phyloP scores from a whole-genome alignment of 2,329 filamentous ascomycete species.

The Fusarium pseudocircinatum region DNA sequence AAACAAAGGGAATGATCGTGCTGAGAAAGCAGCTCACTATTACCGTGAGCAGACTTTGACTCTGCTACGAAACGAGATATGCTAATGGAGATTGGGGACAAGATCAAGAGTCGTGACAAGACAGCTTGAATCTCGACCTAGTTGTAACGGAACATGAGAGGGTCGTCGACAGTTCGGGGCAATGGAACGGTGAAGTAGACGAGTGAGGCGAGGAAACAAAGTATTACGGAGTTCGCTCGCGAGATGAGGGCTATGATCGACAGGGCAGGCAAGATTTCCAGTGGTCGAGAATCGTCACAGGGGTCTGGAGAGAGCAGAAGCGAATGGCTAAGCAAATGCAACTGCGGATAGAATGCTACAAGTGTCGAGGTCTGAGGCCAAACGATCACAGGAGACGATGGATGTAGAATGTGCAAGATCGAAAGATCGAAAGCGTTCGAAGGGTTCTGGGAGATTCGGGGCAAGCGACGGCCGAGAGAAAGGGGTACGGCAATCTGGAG shows the following conservation, averaged over 20 bases:
- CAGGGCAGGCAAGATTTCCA: slow-evolving; percentile 37
- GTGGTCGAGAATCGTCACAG: slow-evolving; percentile 40
- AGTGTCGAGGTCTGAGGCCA: slow-evolving; percentile 44
- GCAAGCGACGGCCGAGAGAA: slow-evolving; percentile 43
- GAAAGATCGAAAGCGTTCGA: slow-evolving; percentile 32
- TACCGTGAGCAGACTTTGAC: slow-evolving; percentile 54
- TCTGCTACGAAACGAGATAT: slow-evolving; percentile 35
- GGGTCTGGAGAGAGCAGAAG: slow-evolving; percentile 40
- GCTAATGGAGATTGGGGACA: slow-evolving; percentile 31
- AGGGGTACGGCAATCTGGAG: slow-evolving; percentile 45
- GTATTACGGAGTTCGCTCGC: slow-evolving; percentile 44
- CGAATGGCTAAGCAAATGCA: slow-evolving; percentile 41
- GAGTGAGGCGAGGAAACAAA: slow-evolving; percentile 27
- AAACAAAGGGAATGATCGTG: slow-evolving; percentile 53
- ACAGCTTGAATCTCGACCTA: slow-evolving; percentile 47
- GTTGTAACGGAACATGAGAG: slow-evolving; percentile 47
- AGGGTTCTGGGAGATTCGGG: slow-evolving; percentile 34
- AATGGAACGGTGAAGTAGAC: slow-evolving; percentile 31
- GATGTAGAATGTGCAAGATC: slow-evolving; percentile 25
- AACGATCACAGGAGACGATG: slow-evolving; percentile 42
- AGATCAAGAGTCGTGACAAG: slow-evolving; percentile 46
- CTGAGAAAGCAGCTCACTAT: slow-evolving; percentile 55
- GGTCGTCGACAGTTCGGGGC: slow-evolving; percentile 32
- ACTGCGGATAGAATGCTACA: slow-evolving; percentile 39
- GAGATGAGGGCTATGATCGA: slow-evolving; percentile 30